Evolutionary conservation across 371 early-diverging fungal species (phyloP).

Genomic region (Sanchytrium tribonematis): DNA sequence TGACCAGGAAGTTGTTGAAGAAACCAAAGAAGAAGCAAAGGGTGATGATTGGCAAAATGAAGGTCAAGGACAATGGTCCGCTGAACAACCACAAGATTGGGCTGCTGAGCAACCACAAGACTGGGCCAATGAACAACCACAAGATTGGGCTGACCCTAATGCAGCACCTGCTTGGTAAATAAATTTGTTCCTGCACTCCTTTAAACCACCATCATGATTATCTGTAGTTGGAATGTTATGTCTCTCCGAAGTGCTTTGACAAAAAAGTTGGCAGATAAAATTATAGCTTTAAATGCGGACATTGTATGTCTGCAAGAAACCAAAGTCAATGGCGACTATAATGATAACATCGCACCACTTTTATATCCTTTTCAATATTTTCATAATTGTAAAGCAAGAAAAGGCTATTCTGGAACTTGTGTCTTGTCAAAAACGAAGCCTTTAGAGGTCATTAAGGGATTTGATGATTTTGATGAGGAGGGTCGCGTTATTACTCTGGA

Average conservation of each 20-base stretch:
- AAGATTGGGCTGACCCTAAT: no score
- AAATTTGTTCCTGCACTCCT: no score
- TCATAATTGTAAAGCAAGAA: constrained; percentile 18
- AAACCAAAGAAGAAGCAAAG: no score
- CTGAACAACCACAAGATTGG: no score
- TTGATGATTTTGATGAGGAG: constrained; percentile 26
- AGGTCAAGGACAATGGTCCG: no score
- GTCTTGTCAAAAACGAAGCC: constrained; percentile 51
- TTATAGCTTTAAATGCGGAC: neutral
- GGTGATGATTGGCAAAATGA: no score
- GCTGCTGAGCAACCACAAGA: no score
- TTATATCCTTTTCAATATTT: constrained; percentile 5
- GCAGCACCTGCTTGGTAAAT: no score
- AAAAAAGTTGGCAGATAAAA: neutral
- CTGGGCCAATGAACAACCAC: no score
- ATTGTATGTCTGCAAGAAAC: neutral
- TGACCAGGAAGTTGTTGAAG: no score
- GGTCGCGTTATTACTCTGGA: constrained; percentile 47
- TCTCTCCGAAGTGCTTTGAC: neutral
- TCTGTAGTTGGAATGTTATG: neutral
- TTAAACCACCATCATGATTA: neutral
- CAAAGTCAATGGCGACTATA: neutral
- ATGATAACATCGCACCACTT: neutral
- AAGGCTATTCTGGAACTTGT: constrained; percentile 56
- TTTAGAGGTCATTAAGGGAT: constrained; percentile 24